Evolutionary conservation across 1,284 basidiomycete genomes (phyloP), one percentile per base, ranked within the genome.

Genomic region (Sporisorium reilianum): DNA sequence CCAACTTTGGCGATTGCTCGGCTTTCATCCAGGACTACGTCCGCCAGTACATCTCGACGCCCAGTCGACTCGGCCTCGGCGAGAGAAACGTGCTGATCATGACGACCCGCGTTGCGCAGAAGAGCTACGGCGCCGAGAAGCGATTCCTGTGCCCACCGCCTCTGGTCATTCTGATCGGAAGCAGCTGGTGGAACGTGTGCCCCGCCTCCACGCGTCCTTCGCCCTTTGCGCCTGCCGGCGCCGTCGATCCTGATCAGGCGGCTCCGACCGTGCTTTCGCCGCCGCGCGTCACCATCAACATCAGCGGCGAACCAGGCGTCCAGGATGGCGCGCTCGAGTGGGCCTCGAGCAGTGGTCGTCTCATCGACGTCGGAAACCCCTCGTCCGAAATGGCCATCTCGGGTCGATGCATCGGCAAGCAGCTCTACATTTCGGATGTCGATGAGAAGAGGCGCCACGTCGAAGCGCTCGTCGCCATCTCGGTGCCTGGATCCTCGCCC

Each of bases 91-190:
- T 98, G 67, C 92, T 97, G 64, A 92, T 98, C 81, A 94, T 97
- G 92, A 95, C 94, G 25, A 94, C 93, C 84, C 94, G 93, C 83
- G 94, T 97, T 41, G 96, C 94, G 3, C 96, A 98, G 87, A 97
- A 97, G 85, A 94, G 93, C 20, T 98, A 98, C 82, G 95, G 94
- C 41, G 94, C 91, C 12, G 95, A 98, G 86, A 97, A 97, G 86
- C 90, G 95, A 89, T 97, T 97, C 88, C 89, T 98, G 16, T 97
- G 95, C 82, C 96, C 96, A 2, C 95, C 95, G 56, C 95, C 95
- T 5, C 94, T 94, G 51, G 95, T 94, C 36, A 92, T 95, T 80
- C 90, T 98, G 87, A 92, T 97, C 80, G 96, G 95, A 50, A 92
- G 93, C 82, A 92, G 92, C 26, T 98, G 95, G 95, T 97, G 94